These are phyloP conservation scores for Cinnamomum chago DNA, from an alignment of 164 flowering plant genomes.

Conservation along the genomic window DNA sequence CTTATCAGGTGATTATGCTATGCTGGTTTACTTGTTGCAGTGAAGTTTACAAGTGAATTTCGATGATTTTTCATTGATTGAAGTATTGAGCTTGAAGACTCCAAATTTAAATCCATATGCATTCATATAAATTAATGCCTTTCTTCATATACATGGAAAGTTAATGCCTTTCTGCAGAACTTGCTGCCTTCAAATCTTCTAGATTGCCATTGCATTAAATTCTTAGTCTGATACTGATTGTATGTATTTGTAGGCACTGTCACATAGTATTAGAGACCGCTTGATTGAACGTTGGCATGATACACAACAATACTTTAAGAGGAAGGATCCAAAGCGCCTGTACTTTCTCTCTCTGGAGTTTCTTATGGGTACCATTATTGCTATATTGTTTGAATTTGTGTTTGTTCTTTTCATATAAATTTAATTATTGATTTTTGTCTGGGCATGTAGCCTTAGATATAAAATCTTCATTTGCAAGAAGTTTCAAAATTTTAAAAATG, in stretches of 20 bases:
- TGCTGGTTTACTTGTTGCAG: not conserved
- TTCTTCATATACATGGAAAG: not conserved
- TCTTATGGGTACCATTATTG: conserved; percentile 44
- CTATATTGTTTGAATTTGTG: not conserved
- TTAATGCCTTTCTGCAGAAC: not conserved
- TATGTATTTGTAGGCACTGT: conserved; percentile 38
- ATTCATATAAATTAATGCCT: too few species aligned
- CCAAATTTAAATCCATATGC: too few species aligned
- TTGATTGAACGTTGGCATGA: conserved; percentile 65
- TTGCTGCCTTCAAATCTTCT: not conserved
- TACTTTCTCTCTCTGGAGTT: conserved; percentile 59
- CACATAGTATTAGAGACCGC: conserved; percentile 57
- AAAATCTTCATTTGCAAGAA: too few species aligned
- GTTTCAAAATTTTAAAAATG: too few species aligned
- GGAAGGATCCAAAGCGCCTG: conserved; percentile 55
- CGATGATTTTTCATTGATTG: too few species aligned
- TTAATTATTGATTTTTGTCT: not conserved
- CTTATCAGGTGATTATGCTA: conserved; percentile 43
- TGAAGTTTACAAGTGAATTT: too few species aligned
- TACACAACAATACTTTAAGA: conserved; percentile 47
- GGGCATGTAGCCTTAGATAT: too few species aligned
- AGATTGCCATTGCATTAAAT: not conserved
- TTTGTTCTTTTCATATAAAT: not conserved
- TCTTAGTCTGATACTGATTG: not conserved
- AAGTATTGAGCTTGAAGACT: too few species aligned